phyloP scores from a whole-genome alignment of 78 protist genomes.

The Dictyostelium purpureum region DNA sequence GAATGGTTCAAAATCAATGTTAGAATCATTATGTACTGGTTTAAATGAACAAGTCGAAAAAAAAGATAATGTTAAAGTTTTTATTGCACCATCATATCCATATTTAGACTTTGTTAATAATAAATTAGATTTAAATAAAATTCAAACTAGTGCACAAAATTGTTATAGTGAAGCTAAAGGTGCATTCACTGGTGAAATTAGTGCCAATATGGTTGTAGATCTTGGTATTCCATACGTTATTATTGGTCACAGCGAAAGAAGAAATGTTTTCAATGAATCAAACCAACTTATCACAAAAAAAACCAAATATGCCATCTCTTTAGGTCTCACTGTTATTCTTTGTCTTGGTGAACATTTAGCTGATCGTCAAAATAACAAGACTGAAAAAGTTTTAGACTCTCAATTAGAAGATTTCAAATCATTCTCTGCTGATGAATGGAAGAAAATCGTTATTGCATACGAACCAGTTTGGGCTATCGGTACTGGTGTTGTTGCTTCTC shows the following conservation, averaged over 20 bases:
- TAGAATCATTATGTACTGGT: neutral
- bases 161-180: conserved; percentile 82
- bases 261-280: conserved; percentile 93
- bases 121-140: conserved; percentile 3
- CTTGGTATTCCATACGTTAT: conserved; percentile 92
- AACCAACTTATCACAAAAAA: conserved; percentile 89
- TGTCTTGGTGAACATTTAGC: conserved; percentile 98
- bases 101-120: conserved; percentile 41
- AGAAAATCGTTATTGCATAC: conserved; percentile 93
- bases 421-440: conserved; percentile 81
- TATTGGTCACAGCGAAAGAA: conserved; percentile 99
- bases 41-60: neutral
- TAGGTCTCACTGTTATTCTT: conserved; percentile 92
- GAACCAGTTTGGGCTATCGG: conserved; percentile 99
- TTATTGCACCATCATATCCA: conserved; percentile 71
- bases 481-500: conserved; percentile 98
- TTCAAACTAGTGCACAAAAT: conserved; percentile 83
- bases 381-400: conserved; percentile 79
- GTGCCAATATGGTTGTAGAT: conserved; percentile 83
- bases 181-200: conserved; percentile 95
- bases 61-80: conserved; percentile 23
- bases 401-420: conserved; percentile 82
- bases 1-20: neutral
- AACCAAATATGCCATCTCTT: conserved; percentile 79
- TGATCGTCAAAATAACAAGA: conserved; percentile 91